Conservation (phyloP, 495 filamentous ascomycete genomes). For the Xylaria flabelliformis region DNA sequence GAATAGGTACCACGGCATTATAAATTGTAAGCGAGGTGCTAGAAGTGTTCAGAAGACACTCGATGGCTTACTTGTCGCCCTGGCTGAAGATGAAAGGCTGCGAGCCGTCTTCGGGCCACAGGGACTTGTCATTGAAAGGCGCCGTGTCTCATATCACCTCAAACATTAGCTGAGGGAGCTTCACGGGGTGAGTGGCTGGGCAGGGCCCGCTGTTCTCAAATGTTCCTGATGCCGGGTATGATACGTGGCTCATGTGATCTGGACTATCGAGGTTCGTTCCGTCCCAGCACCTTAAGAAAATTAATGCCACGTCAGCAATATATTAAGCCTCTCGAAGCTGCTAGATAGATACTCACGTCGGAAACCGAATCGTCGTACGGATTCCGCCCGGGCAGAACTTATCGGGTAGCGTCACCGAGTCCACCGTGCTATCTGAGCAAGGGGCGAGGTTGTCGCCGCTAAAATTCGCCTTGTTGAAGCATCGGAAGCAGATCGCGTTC, state of each 20-base stretch:
- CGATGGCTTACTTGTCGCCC: too few relatives aligned
- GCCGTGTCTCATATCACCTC: constrained; percentile 58
- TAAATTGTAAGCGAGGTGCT: too few relatives aligned
- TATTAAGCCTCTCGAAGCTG: background rate
- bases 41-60: too few relatives aligned
- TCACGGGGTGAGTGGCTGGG: constrained; percentile 54
- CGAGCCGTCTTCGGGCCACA: constrained; percentile 33
- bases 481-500: constrained; percentile 25
- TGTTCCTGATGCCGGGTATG: constrained; percentile 19
- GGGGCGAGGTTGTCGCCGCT: constrained; percentile 47
- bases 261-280: constrained; percentile 26
- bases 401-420: constrained; percentile 2
- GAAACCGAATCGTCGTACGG: constrained; percentile 40
- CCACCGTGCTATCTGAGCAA: constrained; percentile 36
- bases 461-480: constrained; percentile 33
- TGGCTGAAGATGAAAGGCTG: background rate
- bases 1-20: background rate
- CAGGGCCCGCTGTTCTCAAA: constrained; percentile 25
- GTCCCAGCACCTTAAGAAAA: constrained; percentile 13
- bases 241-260: constrained; percentile 23
- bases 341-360: constrained; percentile 7
- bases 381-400: constrained; percentile 30
- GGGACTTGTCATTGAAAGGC: constrained; percentile 34
- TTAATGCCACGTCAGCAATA: background rate
- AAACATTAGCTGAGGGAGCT: constrained; percentile 60